phyloP scores from a whole-genome alignment of 1,284 basidiomycete species.

The Bjerkandera adusta region DNA sequence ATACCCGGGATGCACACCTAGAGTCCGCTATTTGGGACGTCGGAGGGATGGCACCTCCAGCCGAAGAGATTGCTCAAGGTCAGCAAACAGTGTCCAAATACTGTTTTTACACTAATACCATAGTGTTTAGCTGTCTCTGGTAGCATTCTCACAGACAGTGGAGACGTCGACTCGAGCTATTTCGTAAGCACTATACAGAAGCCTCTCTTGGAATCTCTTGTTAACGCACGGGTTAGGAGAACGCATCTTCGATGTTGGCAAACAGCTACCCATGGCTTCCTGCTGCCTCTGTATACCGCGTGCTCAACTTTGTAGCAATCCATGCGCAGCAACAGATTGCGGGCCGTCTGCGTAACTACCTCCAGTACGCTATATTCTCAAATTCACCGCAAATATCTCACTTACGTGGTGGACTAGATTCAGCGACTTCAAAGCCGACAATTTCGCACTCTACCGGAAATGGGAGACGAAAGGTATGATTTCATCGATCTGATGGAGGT shows the following conservation, averaged over 20 bases:
- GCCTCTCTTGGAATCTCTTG: neutral
- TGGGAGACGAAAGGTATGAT: neutral
- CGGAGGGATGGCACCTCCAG: neutral
- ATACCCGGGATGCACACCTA: neutral
- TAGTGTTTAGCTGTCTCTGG: neutral
- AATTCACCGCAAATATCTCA: neutral
- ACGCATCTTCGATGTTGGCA: neutral
- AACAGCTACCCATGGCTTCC: constrained; percentile 1
- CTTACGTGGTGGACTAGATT: neutral
- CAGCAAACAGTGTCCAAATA: neutral
- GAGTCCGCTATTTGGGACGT: neutral
- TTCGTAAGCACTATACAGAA: no score
- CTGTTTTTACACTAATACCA: no score
- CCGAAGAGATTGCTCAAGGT: neutral
- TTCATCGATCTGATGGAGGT: neutral
- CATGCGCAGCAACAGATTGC: neutral
- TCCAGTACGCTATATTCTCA: neutral
- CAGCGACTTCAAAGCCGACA: neutral
- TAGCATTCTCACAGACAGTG: neutral
- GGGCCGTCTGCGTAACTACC: neutral
- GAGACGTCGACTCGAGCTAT: neutral
- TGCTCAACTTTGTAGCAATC: neutral
- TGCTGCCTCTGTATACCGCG: neutral
- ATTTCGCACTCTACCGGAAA: neutral
- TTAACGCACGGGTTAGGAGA: neutral